phyloP scores from a whole-genome alignment of 2,329 filamentous ascomycete genomes.

The Aspergillus arachidicola region DNA sequence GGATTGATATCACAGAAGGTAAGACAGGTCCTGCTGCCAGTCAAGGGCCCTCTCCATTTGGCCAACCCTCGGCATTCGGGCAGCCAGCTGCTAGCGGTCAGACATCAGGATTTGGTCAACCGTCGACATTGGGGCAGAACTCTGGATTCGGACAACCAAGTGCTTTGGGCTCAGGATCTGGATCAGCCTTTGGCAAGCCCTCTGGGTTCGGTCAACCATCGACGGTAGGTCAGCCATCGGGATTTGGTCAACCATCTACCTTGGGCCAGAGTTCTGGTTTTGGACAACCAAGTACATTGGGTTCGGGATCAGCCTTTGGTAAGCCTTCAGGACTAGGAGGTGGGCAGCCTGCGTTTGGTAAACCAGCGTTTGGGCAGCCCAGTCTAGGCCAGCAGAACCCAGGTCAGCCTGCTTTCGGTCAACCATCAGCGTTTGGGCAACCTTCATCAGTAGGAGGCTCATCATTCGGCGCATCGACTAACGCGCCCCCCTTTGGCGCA shows the following conservation, averaged over 20 bases:
- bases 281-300: conserved; percentile 27
- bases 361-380: conserved; percentile 49
- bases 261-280: conserved; percentile 25
- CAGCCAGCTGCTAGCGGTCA: conserved; percentile 35
- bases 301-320: conserved; percentile 43
- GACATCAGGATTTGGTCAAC: conserved; percentile 30
- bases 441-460: conserved; percentile 25
- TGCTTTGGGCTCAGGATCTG: conserved; percentile 3
- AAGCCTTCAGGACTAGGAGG: conserved; percentile 36
- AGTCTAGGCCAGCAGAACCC: conserved; percentile 32
- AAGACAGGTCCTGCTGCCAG: conserved; percentile 26
- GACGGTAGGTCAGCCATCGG: conserved; percentile 32
- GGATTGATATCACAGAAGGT: conserved; percentile 57
- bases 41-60: conserved; percentile 27
- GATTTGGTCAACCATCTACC: conserved; percentile 24
- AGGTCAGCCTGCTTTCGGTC: conserved; percentile 38
- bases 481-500: conserved; percentile 49
- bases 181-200: conserved; percentile 23
- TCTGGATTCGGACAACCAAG: conserved; percentile 23
- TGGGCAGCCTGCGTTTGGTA: conserved; percentile 29
- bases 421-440: conserved; percentile 30
- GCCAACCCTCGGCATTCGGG: conserved; percentile 42
- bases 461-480: conserved; percentile 41
- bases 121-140: conserved; percentile 26
- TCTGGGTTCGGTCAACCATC: conserved; percentile 25